Conservation (phyloP, 2,329 filamentous ascomycete species). For the Dactylonectria macrodidyma region DNA sequence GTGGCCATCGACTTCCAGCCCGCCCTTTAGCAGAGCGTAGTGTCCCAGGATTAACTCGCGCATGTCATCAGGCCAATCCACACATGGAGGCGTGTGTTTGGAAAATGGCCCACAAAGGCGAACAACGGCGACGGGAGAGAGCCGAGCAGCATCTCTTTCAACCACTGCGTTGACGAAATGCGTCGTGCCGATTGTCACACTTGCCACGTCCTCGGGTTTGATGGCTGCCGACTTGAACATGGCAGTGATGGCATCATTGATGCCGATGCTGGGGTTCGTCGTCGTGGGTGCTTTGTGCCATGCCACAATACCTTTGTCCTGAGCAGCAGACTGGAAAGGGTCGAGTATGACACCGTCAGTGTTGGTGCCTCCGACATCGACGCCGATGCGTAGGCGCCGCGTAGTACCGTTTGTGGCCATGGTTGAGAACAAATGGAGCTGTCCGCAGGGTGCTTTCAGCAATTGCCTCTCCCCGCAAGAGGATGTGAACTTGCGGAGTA, state of each 20-base stretch:
- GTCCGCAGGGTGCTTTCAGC: too few relatives aligned
- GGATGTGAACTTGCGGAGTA: background rate
- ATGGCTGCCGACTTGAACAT: conserved; percentile 58
- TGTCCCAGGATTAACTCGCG: conserved; percentile 62
- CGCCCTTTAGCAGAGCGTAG: conserved; percentile 62
- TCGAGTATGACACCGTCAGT: conserved; percentile 68
- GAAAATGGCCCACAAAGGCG: conserved; percentile 69
- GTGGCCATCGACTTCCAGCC: conserved; percentile 66
- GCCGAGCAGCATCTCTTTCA: conserved; percentile 63
- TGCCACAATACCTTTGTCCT: conserved; percentile 61
- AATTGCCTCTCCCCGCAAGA: background rate
- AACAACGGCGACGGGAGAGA: conserved; percentile 67
- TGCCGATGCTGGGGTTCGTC: conserved; percentile 18
- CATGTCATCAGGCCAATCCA: conserved; percentile 68
- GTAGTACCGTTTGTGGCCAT: conserved; percentile 28
- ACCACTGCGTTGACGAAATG: conserved; percentile 74
- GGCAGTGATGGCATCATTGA: conserved; percentile 53
- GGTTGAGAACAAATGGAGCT: background rate
- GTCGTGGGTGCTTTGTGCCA: conserved; percentile 52
- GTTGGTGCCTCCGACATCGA: conserved; percentile 67
- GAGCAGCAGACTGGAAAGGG: conserved; percentile 52
- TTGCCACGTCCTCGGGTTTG: conserved; percentile 57
- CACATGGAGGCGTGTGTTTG: conserved; percentile 64
- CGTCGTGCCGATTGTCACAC: conserved; percentile 69
- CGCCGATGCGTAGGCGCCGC: conserved; percentile 58